Base-by-base conservation (phyloP, 345 rosid genomes). In the Bruguiera sexangula region DNA sequence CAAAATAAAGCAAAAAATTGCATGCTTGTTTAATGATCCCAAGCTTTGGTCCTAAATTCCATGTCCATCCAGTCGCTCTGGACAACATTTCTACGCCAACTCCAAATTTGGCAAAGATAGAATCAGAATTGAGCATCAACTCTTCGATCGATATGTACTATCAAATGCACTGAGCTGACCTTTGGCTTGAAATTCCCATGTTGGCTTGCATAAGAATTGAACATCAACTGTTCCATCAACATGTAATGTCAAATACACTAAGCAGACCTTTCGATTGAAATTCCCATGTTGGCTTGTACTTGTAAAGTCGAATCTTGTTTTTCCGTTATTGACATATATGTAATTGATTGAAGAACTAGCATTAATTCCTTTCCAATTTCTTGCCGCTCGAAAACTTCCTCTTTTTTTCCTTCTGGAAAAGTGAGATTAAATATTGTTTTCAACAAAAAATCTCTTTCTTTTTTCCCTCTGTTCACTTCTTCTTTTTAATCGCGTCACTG, bases 1-100 rank as follows among this genome's bases (percentile, higher is more conserved):
- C 2, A 54, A 54, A 20, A 53, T 53, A 53, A 53, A 53, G 57
- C 57, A 54, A 24, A 2, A 21, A 7, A 54, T 6, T 29, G 58
- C 56, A 27, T 4, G 11, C n/a, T 26, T 50, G 16, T 64, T 16
- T 46, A 6, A n/a, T 16, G 19, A 64, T 26, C 16, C 19, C 54
- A 53, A 8, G 55, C 21, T 32, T 20, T 6, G n/a, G 24, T 7
- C 63, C 24, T 13, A 58, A 63, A 76, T 46, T 71, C 65, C 24
- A 67, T 56, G 64, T 77, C 76, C 64, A 50, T 59, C 64, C 80
- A 72, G 59, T 72, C 73, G 52, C 4, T 3, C 6, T 34, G 2
- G 52, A 64, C 9, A 26, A 26, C 27, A 50, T 63, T 68, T 72
- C 30, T 68, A 68, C 52, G 70, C 67, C 70, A 37, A 37, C 15